phyloP scores from a whole-genome alignment of 2,329 filamentous ascomycete genomes.

The Penicillium hesseltinei region DNA sequence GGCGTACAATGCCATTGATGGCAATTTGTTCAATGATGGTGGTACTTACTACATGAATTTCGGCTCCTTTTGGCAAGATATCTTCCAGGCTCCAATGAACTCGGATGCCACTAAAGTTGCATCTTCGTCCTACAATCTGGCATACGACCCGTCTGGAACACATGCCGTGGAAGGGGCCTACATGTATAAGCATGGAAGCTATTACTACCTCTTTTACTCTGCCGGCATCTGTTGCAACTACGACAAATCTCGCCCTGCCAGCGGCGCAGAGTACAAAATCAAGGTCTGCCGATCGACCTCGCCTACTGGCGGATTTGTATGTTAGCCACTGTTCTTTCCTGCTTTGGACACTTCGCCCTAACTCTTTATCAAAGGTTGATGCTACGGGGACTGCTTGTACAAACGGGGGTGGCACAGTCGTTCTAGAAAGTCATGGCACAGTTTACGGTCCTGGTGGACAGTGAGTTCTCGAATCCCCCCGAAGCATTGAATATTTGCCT shows the following conservation, averaged over 20 bases:
- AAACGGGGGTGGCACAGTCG: slow-evolving; percentile 58
- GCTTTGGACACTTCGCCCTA: neutral
- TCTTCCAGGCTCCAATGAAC: slow-evolving; percentile 59
- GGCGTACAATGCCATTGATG: slow-evolving; percentile 62
- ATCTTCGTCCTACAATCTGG: slow-evolving; percentile 48
- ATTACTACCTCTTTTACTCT: slow-evolving; percentile 66
- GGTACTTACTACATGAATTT: slow-evolving; percentile 56
- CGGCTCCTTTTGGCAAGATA: slow-evolving; percentile 66
- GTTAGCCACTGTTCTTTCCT: slow-evolving; percentile 6
- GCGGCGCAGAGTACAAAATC: slow-evolving; percentile 65
- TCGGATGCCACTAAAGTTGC: slow-evolving; percentile 31
- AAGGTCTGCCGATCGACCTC: slow-evolving; percentile 60
- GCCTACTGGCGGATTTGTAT: slow-evolving; percentile 55
- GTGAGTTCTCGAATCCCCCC: slow-evolving; percentile 41
- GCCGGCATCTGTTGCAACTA: slow-evolving; percentile 62
- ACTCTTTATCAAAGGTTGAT: slow-evolving; percentile 44
- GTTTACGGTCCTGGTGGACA: slow-evolving; percentile 68
- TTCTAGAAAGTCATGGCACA: slow-evolving; percentile 59
- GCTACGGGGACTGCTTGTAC: slow-evolving; percentile 53
- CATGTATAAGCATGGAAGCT: slow-evolving; percentile 55
- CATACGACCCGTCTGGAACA: slow-evolving; percentile 51
- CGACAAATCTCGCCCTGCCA: slow-evolving; percentile 50
- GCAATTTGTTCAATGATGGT: slow-evolving; percentile 50
- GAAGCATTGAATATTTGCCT: neutral
- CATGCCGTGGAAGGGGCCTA: slow-evolving; percentile 59